A percentile compares a stretch with the other conserved stretches of the same genome.
Conservation (phyloP, 768 basidiomycete genomes). For the Pluteus cervinus region DNA sequence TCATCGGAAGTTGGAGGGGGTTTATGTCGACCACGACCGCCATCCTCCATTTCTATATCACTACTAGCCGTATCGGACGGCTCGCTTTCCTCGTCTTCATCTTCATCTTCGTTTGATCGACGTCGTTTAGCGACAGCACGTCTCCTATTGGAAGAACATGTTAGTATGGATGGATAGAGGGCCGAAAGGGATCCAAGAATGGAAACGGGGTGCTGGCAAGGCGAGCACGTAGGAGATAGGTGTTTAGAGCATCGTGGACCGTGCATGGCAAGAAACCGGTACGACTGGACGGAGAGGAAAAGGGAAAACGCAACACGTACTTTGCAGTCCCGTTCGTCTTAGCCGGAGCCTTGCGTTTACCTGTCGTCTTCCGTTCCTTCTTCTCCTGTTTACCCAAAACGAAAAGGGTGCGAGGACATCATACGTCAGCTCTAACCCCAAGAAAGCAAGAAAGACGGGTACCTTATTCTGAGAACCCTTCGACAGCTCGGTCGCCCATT, state of each 20-base stretch:
- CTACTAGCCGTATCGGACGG: constrained; percentile 24
- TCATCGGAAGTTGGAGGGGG: too few species aligned
- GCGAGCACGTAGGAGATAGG: constrained; percentile 1
- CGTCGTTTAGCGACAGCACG: constrained; percentile 27
- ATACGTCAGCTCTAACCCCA: too few species aligned
- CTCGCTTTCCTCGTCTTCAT: constrained; percentile 24
- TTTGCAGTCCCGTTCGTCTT: constrained; percentile 45
- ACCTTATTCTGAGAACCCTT: constrained; percentile 31
- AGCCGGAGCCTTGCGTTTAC: constrained; percentile 49
- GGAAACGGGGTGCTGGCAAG: too few species aligned
- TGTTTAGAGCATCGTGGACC: too few species aligned
- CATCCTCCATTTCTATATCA: constrained; percentile 34
- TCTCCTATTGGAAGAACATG: constrained; percentile 23
- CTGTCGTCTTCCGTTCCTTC: constrained; percentile 44
- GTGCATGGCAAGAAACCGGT: too few species aligned
- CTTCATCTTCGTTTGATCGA: constrained; percentile 33
- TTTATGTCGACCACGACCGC: too few species aligned
- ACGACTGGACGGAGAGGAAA: too few species aligned
- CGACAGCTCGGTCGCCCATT: constrained; percentile 50
- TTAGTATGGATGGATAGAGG: constrained; percentile 4
- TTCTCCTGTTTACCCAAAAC: constrained; percentile 33
- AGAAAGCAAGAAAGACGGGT: constrained; percentile 6
- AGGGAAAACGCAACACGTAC: too few species aligned
- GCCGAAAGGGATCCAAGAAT: too few species aligned
- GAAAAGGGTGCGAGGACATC: constrained; percentile 5